Conservation (phyloP, 2,329 filamentous ascomycete genomes). For the Sporothrix dimorphospora region DNA sequence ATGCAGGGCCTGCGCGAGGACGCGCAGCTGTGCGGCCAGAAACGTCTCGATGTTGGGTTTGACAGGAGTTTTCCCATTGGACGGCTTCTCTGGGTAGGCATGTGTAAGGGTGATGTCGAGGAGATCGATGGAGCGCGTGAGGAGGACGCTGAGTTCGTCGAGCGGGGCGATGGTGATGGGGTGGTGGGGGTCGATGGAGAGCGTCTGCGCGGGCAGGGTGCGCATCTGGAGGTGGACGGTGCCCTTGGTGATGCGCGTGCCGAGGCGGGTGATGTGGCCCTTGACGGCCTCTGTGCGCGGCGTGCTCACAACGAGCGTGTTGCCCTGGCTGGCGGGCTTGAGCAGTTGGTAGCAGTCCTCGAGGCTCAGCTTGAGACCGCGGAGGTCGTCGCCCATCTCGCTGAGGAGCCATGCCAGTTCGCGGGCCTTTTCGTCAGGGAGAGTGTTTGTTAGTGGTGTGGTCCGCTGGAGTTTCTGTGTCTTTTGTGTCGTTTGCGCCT, state of each 20-base stretch:
- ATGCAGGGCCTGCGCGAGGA: slow-evolving; percentile 58
- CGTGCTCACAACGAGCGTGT: slow-evolving; percentile 87
- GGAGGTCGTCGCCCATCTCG: slow-evolving; percentile 54
- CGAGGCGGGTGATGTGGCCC: slow-evolving; percentile 86
- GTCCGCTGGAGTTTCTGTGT: background rate
- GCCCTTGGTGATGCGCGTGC: slow-evolving; percentile 88
- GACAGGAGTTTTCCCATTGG: background rate
- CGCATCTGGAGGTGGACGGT: slow-evolving; percentile 76
- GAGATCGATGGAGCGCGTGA: slow-evolving; percentile 82
- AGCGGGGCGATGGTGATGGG: slow-evolving; percentile 69
- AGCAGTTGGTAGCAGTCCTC: slow-evolving; percentile 88
- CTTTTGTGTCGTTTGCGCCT: background rate
- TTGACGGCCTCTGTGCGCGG: slow-evolving; percentile 87
- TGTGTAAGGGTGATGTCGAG: slow-evolving; percentile 77
- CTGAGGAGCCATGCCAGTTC: slow-evolving; percentile 60
- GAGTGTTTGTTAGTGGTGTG: slow-evolving; percentile 35
- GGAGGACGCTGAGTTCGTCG: slow-evolving; percentile 70
- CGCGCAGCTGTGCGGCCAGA: slow-evolving; percentile 58
- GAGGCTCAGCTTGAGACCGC: slow-evolving; percentile 65
- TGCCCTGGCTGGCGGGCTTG: slow-evolving; percentile 80
- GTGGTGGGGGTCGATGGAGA: slow-evolving; percentile 53
- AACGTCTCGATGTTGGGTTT: slow-evolving; percentile 40
- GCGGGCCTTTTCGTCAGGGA: slow-evolving; percentile 46
- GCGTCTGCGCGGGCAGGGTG: slow-evolving; percentile 60
- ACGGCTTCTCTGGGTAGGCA: slow-evolving; percentile 23